Conservation (phyloP, 306 rosid genomes). For the Notholithocarpus densiflorus region DNA sequence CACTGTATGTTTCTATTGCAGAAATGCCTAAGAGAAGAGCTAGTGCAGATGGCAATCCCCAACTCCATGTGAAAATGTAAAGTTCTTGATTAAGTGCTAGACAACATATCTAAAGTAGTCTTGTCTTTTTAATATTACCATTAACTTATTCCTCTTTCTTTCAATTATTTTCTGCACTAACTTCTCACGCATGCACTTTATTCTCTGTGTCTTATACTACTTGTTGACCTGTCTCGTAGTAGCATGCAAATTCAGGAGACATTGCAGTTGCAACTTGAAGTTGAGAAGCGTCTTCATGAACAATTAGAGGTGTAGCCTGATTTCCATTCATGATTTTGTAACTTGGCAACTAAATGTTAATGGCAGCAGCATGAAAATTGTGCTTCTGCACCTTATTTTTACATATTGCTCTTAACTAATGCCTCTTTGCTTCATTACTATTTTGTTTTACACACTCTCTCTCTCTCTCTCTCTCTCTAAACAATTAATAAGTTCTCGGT, state of each 20-base stretch:
- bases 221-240: conserved; percentile 16
- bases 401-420: no score
- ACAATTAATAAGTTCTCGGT: no score
- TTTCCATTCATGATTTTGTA: not conserved
- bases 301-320: conserved; percentile 35
- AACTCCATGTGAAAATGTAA: not conserved
- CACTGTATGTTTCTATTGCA: not conserved
- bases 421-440: no score
- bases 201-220: not conserved
- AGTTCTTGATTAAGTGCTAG: not conserved
- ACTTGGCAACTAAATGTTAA: no score
- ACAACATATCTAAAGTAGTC: not conserved
- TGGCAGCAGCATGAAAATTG: no score
- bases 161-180: not conserved
- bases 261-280: conserved; percentile 33
- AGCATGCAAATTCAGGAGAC: conserved; percentile 42
- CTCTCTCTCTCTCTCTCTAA: no score
- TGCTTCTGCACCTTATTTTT: no score
- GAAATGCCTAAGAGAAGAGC: not conserved
- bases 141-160: not conserved
- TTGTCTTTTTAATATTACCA: not conserved
- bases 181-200: no score
- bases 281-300: conserved; percentile 30
- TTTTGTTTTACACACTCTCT: no score
- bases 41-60: not conserved